Conservation (phyloP, 306 rosid genomes). For the Pyrus bretschneideri region DNA sequence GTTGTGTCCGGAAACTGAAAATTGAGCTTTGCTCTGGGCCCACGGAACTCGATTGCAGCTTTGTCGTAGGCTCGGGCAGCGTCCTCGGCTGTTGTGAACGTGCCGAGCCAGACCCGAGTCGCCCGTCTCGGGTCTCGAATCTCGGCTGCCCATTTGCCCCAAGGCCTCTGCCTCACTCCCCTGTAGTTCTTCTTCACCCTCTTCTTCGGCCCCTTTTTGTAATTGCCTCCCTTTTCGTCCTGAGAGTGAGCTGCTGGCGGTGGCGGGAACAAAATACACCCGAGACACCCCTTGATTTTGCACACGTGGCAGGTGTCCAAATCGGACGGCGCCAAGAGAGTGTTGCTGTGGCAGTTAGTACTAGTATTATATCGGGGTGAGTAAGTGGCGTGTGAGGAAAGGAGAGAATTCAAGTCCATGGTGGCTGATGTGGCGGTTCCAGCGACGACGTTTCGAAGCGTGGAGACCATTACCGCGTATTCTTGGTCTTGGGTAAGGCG, state of each 20-base stretch:
- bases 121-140: conserved; percentile 76
- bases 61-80: conserved; percentile 84
- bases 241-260: conserved; percentile 17
- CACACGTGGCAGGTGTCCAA: conserved; percentile 49
- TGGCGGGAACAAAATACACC: conserved; percentile 49
- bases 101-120: conserved; percentile 83
- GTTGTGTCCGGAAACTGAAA: conserved; percentile 60
- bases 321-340: background rate
- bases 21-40: conserved; percentile 86
- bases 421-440: conserved; percentile 31
- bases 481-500: conserved; percentile 60
- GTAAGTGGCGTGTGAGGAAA: background rate
- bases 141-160: conserved; percentile 98
- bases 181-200: conserved; percentile 66
- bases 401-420: background rate
- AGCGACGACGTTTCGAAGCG: conserved; percentile 68
- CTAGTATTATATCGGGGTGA: background rate
- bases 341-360: background rate
- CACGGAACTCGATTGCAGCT: conserved; percentile 81
- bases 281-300: conserved; percentile 49
- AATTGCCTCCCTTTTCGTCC: background rate
- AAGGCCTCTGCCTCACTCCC: conserved; percentile 90
- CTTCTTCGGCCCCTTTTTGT: conserved; percentile 18
- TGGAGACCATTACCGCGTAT: conserved; percentile 54
- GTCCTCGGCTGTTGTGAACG: conserved; percentile 66